These are phyloP conservation scores for Alternaria ventricosa DNA, from an alignment of 2,329 filamentous ascomycete species.

Conservation along the genomic window DNA sequence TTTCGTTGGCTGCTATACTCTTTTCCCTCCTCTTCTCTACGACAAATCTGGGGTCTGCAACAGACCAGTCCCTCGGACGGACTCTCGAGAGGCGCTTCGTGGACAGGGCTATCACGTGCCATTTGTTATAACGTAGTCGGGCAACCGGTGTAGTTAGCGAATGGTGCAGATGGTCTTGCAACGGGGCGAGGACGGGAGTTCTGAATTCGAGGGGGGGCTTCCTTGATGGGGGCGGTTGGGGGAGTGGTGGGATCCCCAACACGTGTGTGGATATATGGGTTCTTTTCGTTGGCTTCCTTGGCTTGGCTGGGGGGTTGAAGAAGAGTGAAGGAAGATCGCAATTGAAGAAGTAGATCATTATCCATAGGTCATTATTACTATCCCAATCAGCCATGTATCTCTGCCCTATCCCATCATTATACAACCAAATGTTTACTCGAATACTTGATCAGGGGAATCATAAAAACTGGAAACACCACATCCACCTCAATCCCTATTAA, in stretches of 20 bases:
- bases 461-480: background rate
- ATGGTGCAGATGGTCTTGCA: too few species aligned
- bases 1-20: background rate
- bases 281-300: background rate
- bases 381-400: background rate
- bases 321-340: too few species aligned
- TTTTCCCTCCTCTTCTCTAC: too few species aligned
- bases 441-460: background rate
- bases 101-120: too few species aligned
- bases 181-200: too few species aligned
- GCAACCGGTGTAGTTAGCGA: too few species aligned
- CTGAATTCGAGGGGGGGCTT: too few species aligned
- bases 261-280: background rate
- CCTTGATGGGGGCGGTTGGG: too few species aligned
- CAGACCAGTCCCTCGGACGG: too few species aligned
- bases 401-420: background rate
- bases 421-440: background rate
- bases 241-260: background rate
- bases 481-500: constrained; percentile 61
- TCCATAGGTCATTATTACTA: background rate
- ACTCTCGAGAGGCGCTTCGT: too few species aligned
- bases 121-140: too few species aligned
- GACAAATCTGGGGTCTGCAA: too few species aligned
- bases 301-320: background rate
- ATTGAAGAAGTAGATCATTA: background rate